These are phyloP conservation scores for Inga leiocalycina DNA, from an alignment of 306 rosid species.

Conservation along the genomic window DNA sequence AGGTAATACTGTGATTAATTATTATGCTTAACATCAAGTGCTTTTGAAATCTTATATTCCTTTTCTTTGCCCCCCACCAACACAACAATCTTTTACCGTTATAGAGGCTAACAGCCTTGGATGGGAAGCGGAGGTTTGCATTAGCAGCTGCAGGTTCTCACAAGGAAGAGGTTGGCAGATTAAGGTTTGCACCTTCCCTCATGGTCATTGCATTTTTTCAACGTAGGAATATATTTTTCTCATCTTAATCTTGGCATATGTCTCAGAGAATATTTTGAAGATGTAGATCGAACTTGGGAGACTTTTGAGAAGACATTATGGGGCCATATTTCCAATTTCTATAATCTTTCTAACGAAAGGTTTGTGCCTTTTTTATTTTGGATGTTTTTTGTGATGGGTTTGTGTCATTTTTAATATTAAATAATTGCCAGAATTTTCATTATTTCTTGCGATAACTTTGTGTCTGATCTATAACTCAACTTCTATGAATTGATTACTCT, in stretches of 20 bases:
- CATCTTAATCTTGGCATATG: slow-evolving; percentile 32
- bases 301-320: slow-evolving; percentile 93
- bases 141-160: slow-evolving; percentile 94
- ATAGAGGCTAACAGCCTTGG: slow-evolving; percentile 95
- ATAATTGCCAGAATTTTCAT: neutral
- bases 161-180: slow-evolving; percentile 92
- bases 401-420: slow-evolving; percentile 15
- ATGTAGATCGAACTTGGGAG: slow-evolving; percentile 94
- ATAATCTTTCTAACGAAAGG: slow-evolving; percentile 96
- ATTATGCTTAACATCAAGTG: slow-evolving; percentile 12
- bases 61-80: neutral
- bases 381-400: neutral
- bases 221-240: slow-evolving; percentile 27
- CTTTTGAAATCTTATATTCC: slow-evolving; percentile 18
- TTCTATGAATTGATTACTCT: slow-evolving; percentile 9
- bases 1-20: slow-evolving; percentile 53
- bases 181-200: slow-evolving; percentile 58
- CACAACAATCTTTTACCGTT: slow-evolving; percentile 13
- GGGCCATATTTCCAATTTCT: slow-evolving; percentile 84
- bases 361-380: slow-evolving; percentile 38
- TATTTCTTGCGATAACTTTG: slow-evolving; percentile 15
- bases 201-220: slow-evolving; percentile 13
- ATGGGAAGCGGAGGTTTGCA: slow-evolving; percentile 94
- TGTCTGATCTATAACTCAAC: slow-evolving; percentile 2
- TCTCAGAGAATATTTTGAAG: slow-evolving; percentile 90